Percentiles rank a stretch among this genome's conserved stretches.
These are phyloP conservation scores for Penicillium crystallinum DNA, from an alignment of 495 filamentous ascomycete genomes.

Conservation along the genomic window DNA sequence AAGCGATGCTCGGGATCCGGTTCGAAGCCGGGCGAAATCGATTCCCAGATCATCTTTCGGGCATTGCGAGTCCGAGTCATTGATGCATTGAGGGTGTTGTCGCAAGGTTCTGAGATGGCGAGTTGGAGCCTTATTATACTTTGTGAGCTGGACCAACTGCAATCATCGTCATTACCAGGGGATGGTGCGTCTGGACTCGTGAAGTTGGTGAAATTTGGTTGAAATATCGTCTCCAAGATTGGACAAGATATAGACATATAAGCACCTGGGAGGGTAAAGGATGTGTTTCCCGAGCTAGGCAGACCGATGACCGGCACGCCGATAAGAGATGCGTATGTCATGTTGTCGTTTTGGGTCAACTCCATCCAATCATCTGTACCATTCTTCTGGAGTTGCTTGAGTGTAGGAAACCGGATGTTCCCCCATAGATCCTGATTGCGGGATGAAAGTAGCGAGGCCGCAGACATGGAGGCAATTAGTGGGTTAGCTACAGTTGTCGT, in stretches of 20 bases:
- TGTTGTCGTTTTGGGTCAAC: neutral
- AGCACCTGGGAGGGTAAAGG: neutral
- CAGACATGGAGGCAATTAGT: neutral
- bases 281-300: neutral
- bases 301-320: neutral
- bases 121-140: neutral
- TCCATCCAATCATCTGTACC: neutral
- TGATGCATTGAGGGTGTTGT: neutral
- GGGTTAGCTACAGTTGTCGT: neutral
- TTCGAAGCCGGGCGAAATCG: neutral
- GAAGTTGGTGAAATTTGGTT: neutral
- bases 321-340: neutral
- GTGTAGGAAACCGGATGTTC: neutral
- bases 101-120: neutral
- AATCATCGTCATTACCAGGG: neutral
- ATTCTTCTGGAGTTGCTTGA: neutral
- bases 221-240: neutral
- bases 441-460: neutral
- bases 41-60: neutral
- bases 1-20: neutral
- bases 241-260: neutral
- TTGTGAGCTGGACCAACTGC: neutral
- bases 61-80: neutral
- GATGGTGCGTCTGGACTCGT: neutral
- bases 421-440: neutral